Percentiles rank a stretch among this genome's conserved stretches.
phyloP scores from a whole-genome alignment of 768 basidiomycete genomes.

The Termitomyces sp. region DNA sequence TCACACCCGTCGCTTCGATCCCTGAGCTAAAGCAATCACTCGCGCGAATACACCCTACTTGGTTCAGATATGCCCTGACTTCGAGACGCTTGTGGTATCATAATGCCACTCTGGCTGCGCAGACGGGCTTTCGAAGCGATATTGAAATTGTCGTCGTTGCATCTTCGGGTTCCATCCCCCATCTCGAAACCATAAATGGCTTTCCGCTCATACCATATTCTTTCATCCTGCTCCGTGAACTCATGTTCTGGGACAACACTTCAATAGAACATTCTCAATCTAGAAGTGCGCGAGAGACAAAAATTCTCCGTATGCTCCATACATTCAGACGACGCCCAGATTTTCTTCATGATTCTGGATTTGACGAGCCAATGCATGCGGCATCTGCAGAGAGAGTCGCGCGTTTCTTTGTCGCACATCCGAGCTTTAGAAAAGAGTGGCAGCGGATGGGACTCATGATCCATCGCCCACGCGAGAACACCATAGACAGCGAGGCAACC shows the following conservation, averaged over 20 bases:
- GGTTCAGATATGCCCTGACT: not conserved
- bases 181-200: not conserved
- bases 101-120: not conserved
- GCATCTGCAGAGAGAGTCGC: conserved; percentile 1
- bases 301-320: conserved; percentile 6
- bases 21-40: conserved; percentile 3
- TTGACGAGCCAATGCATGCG: conserved; percentile 6
- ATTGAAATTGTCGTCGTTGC: conserved; percentile 2
- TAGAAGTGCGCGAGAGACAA: not conserved
- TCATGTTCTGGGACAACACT: conserved; percentile 9
- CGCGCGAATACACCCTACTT: not conserved
- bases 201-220: conserved; percentile 10
- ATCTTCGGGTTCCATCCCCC: not conserved
- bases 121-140: not conserved
- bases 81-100: not conserved
- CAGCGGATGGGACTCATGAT: conserved; percentile 8
- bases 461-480: not conserved
- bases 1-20: not conserved
- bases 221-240: conserved; percentile 9
- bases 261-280: not conserved
- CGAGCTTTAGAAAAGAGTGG: conserved; percentile 8
- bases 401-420: conserved; percentile 3
- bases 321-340: not conserved
- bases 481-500: not conserved
- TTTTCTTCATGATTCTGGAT: conserved; percentile 3